These are phyloP conservation scores for Termitomyces sp. DNA, from an alignment of 768 basidiomycete genomes.

Conservation along the genomic window DNA sequence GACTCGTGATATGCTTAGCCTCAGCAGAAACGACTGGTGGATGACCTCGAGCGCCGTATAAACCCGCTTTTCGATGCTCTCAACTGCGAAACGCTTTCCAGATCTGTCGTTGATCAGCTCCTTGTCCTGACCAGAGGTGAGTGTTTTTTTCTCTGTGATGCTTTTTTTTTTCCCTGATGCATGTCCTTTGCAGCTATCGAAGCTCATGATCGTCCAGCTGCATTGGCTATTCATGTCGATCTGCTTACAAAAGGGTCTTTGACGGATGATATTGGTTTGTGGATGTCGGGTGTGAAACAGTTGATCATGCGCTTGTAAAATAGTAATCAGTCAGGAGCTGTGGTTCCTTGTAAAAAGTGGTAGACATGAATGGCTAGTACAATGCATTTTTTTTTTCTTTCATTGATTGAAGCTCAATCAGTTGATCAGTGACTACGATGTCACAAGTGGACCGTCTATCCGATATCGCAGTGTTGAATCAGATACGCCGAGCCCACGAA, in stretches of 20 bases:
- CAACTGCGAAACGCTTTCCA: constrained; percentile 80
- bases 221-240: constrained; percentile 81
- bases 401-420: too few species aligned
- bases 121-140: constrained; percentile 68
- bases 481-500: too few species aligned
- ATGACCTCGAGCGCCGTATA: constrained; percentile 83
- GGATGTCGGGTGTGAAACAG: constrained; percentile 91
- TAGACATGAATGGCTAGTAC: constrained; percentile 1
- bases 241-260: constrained; percentile 74
- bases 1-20: constrained; percentile 37
- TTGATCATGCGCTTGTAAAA: constrained; percentile 63
- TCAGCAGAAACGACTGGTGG: constrained; percentile 77
- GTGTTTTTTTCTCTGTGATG: constrained; percentile 7
- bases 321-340: not conserved
- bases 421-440: too few species aligned
- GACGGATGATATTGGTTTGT: constrained; percentile 77
- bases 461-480: too few species aligned
- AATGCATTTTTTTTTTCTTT: not conserved
- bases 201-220: constrained; percentile 67
- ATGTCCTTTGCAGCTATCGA: constrained; percentile 59
- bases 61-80: constrained; percentile 87
- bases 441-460: too few species aligned
- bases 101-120: constrained; percentile 65
- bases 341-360: constrained; percentile 3
- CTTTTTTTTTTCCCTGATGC: not conserved